Conservation (phyloP, 768 basidiomycete genomes). For the Chlorophyllum brunneum region DNA sequence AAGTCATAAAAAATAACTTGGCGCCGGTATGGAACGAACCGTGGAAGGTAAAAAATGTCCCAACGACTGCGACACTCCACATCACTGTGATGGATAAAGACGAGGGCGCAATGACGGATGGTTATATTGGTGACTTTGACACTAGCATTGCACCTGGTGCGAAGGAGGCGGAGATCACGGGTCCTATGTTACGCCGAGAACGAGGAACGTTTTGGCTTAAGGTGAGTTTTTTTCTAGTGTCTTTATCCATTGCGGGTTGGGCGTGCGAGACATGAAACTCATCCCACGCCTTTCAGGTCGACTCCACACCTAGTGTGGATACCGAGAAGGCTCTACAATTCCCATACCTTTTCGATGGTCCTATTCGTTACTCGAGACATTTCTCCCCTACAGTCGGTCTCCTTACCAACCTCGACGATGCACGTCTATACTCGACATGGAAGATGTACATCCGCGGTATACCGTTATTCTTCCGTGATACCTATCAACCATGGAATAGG, state of each 20-base stretch:
- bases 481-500: conserved; percentile 62
- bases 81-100: conserved; percentile 74
- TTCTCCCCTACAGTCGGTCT: conserved; percentile 67
- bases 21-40: conserved; percentile 73
- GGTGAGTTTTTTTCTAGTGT: conserved; percentile 29
- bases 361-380: conserved; percentile 67
- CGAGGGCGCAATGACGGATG: conserved; percentile 50
- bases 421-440: conserved; percentile 75
- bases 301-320: conserved; percentile 42
- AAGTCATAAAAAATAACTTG: conserved; percentile 53
- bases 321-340: conserved; percentile 28
- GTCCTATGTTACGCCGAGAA: conserved; percentile 40
- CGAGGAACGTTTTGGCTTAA: conserved; percentile 70
- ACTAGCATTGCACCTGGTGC: conserved; percentile 50
- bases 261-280: too few relatives aligned
- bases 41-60: conserved; percentile 74
- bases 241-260: not conserved
- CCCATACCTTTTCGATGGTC: conserved; percentile 71
- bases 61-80: conserved; percentile 50
- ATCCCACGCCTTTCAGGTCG: conserved; percentile 42
- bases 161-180: conserved; percentile 62
- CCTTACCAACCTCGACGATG: conserved; percentile 57
- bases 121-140: conserved; percentile 61
- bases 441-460: conserved; percentile 66
- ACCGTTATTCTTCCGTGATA: conserved; percentile 54